phyloP scores from a whole-genome alignment of 306 rosid species.

The Echinosophora koreensis region DNA sequence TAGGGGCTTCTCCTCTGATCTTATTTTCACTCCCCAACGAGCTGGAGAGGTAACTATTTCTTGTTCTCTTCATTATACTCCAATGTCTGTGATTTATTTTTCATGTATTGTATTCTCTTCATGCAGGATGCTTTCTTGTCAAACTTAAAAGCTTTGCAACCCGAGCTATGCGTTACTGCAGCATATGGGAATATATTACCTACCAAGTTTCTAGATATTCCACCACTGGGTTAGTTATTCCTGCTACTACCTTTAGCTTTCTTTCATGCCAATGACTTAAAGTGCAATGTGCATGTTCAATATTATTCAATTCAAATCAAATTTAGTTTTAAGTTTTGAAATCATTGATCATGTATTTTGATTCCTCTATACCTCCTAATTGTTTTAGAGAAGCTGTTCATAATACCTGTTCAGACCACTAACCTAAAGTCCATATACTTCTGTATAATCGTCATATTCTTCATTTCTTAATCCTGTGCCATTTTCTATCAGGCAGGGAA shows the following conservation, averaged over 20 bases:
- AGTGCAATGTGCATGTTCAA: not conserved
- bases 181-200: constrained; percentile 65
- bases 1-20: constrained; percentile 59
- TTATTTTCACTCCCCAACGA: constrained; percentile 78
- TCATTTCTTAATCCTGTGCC: not conserved
- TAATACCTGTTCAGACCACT: not conserved
- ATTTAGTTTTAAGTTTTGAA: not conserved
- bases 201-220: constrained; percentile 54
- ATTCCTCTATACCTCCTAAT: not conserved
- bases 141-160: constrained; percentile 73
- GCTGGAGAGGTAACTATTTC: constrained; percentile 69
- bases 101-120: not conserved
- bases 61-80: not conserved
- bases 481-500: not conserved
- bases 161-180: constrained; percentile 71
- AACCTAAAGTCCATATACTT: not conserved
- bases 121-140: constrained; percentile 79
- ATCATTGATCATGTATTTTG: not conserved
- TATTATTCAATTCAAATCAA: not conserved
- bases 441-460: not conserved
- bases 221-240: constrained; percentile 58
- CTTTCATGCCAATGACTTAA: not conserved
- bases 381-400: not conserved
- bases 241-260: not conserved
- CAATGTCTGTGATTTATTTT: too few species aligned